Evolutionary conservation across 257 asterid species (phyloP).

Genomic region (Gardenia jasminoides): DNA sequence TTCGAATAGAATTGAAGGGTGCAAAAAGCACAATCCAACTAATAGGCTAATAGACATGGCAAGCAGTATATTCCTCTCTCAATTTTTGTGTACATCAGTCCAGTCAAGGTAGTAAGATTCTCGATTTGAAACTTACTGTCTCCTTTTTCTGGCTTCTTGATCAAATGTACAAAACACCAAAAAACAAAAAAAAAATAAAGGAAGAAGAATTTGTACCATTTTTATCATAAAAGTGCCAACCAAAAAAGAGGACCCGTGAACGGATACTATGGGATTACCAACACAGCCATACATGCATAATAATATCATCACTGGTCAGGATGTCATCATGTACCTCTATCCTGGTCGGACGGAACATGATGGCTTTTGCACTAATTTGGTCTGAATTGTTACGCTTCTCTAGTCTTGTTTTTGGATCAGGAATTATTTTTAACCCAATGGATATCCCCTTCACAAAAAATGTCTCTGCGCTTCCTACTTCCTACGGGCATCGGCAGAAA

Average conservation of each 20-base stretch:
- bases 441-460: background rate
- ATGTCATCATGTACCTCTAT: constrained; percentile 6
- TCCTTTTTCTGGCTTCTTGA: background rate
- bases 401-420: background rate
- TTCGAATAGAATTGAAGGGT: no score
- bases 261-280: constrained; percentile 19
- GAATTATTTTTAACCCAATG: background rate
- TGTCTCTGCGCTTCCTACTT: background rate
- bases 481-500: background rate
- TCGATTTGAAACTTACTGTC: background rate
- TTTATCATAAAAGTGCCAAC: constrained; percentile 17
- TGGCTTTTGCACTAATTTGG: background rate
- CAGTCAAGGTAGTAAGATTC: no score
- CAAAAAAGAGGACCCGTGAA: constrained; percentile 39
- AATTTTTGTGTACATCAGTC: no score
- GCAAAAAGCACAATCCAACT: no score
- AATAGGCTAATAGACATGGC: no score
- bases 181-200: no score
- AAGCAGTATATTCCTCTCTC: no score
- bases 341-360: background rate
- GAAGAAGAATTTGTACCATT: background rate
- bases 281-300: no score
- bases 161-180: background rate
- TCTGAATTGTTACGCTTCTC: constrained; percentile 2
- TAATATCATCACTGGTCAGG: background rate